Evolutionary conservation across 331 rosid genomes (phyloP), one percentile per base, ranked within the genome.

Genomic region (Malus hybrid): DNA sequence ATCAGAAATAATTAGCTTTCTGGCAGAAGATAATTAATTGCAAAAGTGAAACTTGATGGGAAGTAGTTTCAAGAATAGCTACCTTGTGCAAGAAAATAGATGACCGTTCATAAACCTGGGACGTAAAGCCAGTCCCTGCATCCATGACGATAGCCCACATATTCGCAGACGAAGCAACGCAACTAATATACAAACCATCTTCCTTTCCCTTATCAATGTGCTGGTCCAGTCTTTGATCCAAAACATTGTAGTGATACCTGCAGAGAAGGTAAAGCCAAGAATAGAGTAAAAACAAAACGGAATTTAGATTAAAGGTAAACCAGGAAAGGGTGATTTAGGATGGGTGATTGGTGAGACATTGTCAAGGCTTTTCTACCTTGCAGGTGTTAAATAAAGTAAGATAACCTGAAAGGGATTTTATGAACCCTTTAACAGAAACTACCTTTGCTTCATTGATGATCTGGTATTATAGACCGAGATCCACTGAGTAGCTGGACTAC

Each of bases 191-290:
- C 77, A 83, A 70, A 16, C 87, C 87, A 67, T 83, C 87, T 65
- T 83, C 87, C 65, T 67, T 83, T 63, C 87, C 87, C 73, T 83
- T 83, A 71, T 80, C 87, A 16, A 77, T 83, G 65, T 83, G 87
- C 56, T 80, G 87, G 19, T 80, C 82, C 33, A 83, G 77, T 74
- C 87, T 76, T 60, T 69, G 39, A 16, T 83, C 87, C 74, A 72
- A 56, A 55, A 83, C 87, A 65, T 83, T 83, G 80, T 72, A 83
- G 80, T 83, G 87, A 80, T 83, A 83, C 81, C 87, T 83, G 70
- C 62, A 68, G 31, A 33, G 56, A 72, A 31, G 55, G 50, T n/a
- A 66, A 57, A 74, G 48, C 56, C 46, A 48, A 64, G 16, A 70
- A 50, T 61, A 57, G 24, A 48, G 19, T 50, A 27, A 65, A 48